Base-by-base conservation (phyloP, 2,329 filamentous ascomycete genomes). In the Beauveria sp. region DNA sequence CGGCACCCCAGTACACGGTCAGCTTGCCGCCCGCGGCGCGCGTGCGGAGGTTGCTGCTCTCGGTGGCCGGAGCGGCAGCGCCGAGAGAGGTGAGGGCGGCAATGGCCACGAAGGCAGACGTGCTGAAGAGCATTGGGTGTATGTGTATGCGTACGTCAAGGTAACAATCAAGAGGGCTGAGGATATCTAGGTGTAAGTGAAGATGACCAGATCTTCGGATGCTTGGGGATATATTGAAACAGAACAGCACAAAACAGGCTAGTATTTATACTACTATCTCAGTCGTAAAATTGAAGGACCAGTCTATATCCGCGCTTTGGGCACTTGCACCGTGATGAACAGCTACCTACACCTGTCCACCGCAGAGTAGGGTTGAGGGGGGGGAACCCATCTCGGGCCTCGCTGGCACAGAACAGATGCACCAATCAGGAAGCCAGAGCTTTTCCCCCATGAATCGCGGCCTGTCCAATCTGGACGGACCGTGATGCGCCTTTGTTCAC, bases 1-100 rank as follows among this genome's bases (percentile, higher is more conserved):
- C 51, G 51, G 46, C 64, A 18, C 65, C 66, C 66, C 65, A 67
- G 63, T 67, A 67, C n/a, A 67, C 37, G 59, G 60, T 62, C 40
- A 66, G 62, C 59, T 64, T 65, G 63, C 57, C 56, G 28, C 63
- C 65, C 51, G 55, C 61, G 58, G 51, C 63, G 44, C 62, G 55
- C 16, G 41, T 47, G 40, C 26, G 24, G 22, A 59, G 47, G 20
- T 10, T 22, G n/a, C 37, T 48, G 30, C 24, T 28, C 20, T 55
- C 40, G 55, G 43, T 12, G 44, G 55, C 22, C 16, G 57, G 57
- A 16, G 57, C 57, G 20, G 57, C 57, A 5, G 48, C 40, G 28
- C 28, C 50, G 57, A 60, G 57, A 3, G 57, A 53, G 44, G 57
- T 54, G 28, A 60, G 22, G 57, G 50, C 48, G n/a, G 41, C 57